These are phyloP conservation scores for Mycena chlorophos DNA, from an alignment of 768 basidiomycete species.

Conservation along the genomic window DNA sequence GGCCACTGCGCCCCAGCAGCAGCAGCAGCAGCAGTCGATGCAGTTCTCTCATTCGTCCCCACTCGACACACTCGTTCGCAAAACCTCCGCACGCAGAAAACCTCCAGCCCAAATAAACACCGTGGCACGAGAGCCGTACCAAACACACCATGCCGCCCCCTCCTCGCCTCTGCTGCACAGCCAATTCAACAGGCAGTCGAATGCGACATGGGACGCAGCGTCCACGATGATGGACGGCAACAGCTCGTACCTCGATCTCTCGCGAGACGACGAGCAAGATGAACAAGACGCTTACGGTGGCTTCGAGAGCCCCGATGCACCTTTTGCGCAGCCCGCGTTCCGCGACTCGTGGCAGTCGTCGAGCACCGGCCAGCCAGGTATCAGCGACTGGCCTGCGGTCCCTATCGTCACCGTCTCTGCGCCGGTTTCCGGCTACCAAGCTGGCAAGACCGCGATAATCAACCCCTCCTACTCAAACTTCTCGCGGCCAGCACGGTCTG, in stretches of 20 bases:
- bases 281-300: slow-evolving; percentile 34
- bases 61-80: slow-evolving; percentile 47
- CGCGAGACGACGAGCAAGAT: slow-evolving; percentile 25
- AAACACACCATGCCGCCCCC: slow-evolving; percentile 18
- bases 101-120: neutral
- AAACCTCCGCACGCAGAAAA: slow-evolving; percentile 38
- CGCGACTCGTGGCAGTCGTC: slow-evolving; percentile 45
- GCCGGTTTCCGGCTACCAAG: slow-evolving; percentile 29
- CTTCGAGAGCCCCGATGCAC: slow-evolving; percentile 48
- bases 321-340: slow-evolving; percentile 29
- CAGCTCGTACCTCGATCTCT: slow-evolving; percentile 34
- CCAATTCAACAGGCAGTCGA: slow-evolving; percentile 44
- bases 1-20: slow-evolving; percentile 17
- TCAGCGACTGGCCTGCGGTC: slow-evolving; percentile 29
- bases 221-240: slow-evolving; percentile 36
- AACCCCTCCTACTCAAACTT: slow-evolving; percentile 55
- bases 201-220: slow-evolving; percentile 33
- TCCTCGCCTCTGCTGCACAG: slow-evolving; percentile 50
- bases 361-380: slow-evolving; percentile 12
- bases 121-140: slow-evolving; percentile 14
- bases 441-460: slow-evolving; percentile 45
- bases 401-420: slow-evolving; percentile 60
- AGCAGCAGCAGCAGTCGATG: slow-evolving; percentile 17
- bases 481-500: slow-evolving; percentile 60
- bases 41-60: slow-evolving; percentile 42